Evolutionary conservation across 2,329 filamentous ascomycete genomes (phyloP), one percentile per base, ranked within the genome.

Genomic region (Trichophyton mentagrophytes): DNA sequence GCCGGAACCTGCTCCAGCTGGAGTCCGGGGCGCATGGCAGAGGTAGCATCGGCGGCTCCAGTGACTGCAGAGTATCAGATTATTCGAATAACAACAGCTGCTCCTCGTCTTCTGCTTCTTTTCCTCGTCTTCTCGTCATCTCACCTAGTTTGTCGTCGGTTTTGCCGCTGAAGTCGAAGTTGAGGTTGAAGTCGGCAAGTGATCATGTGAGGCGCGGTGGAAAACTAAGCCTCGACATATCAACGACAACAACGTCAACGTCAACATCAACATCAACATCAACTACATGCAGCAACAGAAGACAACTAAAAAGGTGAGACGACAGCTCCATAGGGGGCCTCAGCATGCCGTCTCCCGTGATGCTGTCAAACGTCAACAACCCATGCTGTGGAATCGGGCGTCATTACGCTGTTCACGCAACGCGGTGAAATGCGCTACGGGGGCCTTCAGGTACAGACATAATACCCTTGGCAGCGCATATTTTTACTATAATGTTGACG

Each of bases 1-100:
- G 83, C 62, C 80, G 79, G 73, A 89, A 92, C 61, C 83, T 72
- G n/a, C 84, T 81, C 87, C 88, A 91, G 56, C 88, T 89, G 3
- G 88, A 80, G 36, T 77, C 76, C 33, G 83, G 79, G 42, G 80
- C 74, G 62, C 81, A 80, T 38, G 82, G 82, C 69, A 84, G 78
- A 61, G 82, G 81, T 47, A 83, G 72, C 69, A 73, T 72, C 55
- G 40, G 38, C n/a, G 53, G n/a, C 25, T 56, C 46, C 8, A 59
- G 42, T 8, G 13, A 13, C 27, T 55, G n/a, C 51, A 55, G 27
- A 20, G n/a, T n/a, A 20, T 55, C 27, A n/a, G 20, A 5, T 55
- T 30, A 55, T 55, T 9, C 15, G 5, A 51, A 15, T 27, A 51
- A 51, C 11, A 30, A 51, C 22, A 51, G 20, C 46, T 27, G 46